phyloP scores from a whole-genome alignment of 73 alveolate species.

The Tetrahymena borealis region DNA sequence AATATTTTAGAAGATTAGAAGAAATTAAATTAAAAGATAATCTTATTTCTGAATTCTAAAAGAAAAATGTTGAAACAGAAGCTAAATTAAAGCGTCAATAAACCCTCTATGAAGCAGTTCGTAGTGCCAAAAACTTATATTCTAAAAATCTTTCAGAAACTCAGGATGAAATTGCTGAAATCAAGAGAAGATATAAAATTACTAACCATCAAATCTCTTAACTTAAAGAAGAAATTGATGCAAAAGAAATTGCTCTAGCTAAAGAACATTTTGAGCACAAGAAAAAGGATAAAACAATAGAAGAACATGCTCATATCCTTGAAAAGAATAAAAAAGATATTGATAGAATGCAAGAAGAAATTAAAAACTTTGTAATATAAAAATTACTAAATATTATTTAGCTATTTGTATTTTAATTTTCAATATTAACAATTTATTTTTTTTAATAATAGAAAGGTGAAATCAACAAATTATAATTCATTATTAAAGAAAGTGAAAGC shows the following conservation, averaged over 20 bases:
- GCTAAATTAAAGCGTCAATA: conserved; percentile 90
- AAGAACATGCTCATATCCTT: conserved; percentile 52
- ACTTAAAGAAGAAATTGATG: conserved; percentile 85
- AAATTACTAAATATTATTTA: too few relatives aligned
- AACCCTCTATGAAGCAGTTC: conserved; percentile 97
- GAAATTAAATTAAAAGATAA: conserved; percentile 84
- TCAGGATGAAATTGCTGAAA: conserved; percentile 86
- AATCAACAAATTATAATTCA: conserved; percentile 61
- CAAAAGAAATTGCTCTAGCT: conserved; percentile 72
- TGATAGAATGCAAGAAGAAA: conserved; percentile 48
- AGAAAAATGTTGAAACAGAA: conserved; percentile 87
- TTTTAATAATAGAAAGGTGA: conserved; percentile 40
- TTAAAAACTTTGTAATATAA: conserved; percentile 18
- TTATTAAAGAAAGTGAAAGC: conserved; percentile 73
- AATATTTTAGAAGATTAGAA: conserved; percentile 72
- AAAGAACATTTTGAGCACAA: conserved; percentile 68
- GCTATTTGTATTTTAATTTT: too few relatives aligned
- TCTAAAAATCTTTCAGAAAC: conserved; percentile 93
- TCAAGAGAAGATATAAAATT: conserved; percentile 76
- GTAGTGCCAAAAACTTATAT: conserved; percentile 96
- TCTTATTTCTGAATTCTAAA: conserved; percentile 82
- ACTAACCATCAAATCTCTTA: conserved; percentile 74
- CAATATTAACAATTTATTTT: neutral
- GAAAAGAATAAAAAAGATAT: conserved; percentile 68
- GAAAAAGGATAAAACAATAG: conserved; percentile 65